phyloP scores from a whole-genome alignment of 2,329 filamentous ascomycete genomes.

The Aspergillus neotritici region DNA sequence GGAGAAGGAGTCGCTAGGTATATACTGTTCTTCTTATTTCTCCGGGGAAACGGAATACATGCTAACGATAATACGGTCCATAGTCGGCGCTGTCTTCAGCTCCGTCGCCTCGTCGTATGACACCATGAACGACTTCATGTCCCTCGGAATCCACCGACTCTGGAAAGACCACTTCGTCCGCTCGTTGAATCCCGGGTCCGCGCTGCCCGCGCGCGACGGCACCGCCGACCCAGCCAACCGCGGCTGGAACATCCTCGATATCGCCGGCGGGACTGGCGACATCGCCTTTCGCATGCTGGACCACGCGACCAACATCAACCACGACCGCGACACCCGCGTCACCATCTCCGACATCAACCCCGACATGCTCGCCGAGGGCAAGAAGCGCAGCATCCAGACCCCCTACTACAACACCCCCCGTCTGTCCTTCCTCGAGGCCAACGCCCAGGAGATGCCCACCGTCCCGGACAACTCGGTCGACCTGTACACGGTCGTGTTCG shows the following conservation, averaged over 20 bases:
- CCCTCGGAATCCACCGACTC: conserved; percentile 87
- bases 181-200: conserved; percentile 73
- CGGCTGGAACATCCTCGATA: conserved; percentile 78
- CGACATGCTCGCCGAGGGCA: conserved; percentile 85
- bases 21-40: no score
- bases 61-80: conserved; percentile 18
- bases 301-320: conserved; percentile 74
- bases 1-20: conserved; percentile 66
- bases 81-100: conserved; percentile 83
- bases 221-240: conserved; percentile 26
- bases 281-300: conserved; percentile 95
- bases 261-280: conserved; percentile 94
- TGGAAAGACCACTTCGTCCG: conserved; percentile 98
- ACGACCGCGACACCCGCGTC: conserved; percentile 73
- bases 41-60: neutral
- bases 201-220: conserved; percentile 33
- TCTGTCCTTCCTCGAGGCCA: conserved; percentile 76
- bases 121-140: conserved; percentile 99
- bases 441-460: conserved; percentile 67
- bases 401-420: conserved; percentile 52
- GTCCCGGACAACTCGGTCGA: conserved; percentile 72
- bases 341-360: conserved; percentile 96
- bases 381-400: conserved; percentile 64
- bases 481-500: conserved; percentile 95
- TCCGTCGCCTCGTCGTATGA: conserved; percentile 94